Conservation (phyloP, 768 basidiomycete genomes). For the Mycena haematopus region DNA sequence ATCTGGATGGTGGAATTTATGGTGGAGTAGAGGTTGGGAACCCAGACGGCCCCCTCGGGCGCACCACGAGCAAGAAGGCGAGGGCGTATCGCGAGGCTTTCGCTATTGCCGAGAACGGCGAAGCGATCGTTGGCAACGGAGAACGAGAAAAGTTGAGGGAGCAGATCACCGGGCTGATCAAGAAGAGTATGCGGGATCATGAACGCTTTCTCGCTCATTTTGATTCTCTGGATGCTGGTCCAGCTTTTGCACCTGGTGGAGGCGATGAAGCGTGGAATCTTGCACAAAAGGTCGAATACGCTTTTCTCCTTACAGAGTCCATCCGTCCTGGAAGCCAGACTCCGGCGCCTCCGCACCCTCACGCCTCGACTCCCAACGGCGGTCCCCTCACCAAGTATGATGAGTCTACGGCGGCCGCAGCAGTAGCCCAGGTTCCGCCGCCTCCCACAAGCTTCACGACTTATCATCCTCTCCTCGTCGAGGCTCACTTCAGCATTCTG, state of each 20-base stretch:
- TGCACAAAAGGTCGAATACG: constrained; percentile 64
- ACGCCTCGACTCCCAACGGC: constrained; percentile 21
- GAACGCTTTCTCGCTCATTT: constrained; percentile 86
- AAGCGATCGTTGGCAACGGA: constrained; percentile 4
- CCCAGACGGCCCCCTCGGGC: constrained; percentile 78
- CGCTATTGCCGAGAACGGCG: constrained; percentile 34
- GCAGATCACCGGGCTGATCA: constrained; percentile 62
- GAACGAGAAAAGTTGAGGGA: constrained; percentile 60
- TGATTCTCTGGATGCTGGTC: constrained; percentile 66
- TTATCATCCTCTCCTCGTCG: constrained; percentile 89
- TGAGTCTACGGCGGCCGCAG: background rate
- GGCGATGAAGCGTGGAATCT: constrained; percentile 42
- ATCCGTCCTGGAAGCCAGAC: constrained; percentile 65
- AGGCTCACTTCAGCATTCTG: constrained; percentile 83
- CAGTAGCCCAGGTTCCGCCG: constrained; percentile 38
- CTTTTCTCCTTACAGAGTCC: constrained; percentile 72
- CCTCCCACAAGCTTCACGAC: constrained; percentile 78
- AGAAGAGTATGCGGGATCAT: constrained; percentile 83
- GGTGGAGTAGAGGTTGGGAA: constrained; percentile 89
- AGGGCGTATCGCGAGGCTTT: constrained; percentile 68
- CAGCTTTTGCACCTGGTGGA: constrained; percentile 41
- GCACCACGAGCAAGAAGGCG: constrained; percentile 60
- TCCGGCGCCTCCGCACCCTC: constrained; percentile 30
- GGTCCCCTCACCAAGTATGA: constrained; percentile 19
- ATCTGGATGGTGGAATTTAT: constrained; percentile 75